Percentiles rank a stretch among this genome's conserved stretches.
phyloP scores from a whole-genome alignment of 305 asterid species.

The Fraxinus ornus region DNA sequence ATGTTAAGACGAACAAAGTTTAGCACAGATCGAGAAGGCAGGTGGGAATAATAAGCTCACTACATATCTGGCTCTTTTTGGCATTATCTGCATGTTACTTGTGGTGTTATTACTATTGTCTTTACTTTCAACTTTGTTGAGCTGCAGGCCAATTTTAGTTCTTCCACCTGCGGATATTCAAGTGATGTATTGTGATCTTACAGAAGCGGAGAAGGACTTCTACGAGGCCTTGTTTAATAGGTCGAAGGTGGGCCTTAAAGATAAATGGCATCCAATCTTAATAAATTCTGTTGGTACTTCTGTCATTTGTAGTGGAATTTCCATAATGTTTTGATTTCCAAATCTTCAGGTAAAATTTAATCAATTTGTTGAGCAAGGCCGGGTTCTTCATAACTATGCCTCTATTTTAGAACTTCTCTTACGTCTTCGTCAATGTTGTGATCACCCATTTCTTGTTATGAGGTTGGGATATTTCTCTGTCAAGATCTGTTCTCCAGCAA shows the following conservation, averaged over 20 bases:
- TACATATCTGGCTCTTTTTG: slow-evolving; percentile 4
- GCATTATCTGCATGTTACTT: slow-evolving; percentile 12
- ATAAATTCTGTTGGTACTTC: slow-evolving; percentile 4
- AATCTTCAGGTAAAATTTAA: slow-evolving; percentile 78
- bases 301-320: slow-evolving; percentile 18
- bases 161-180: slow-evolving; percentile 92
- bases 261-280: slow-evolving; percentile 7
- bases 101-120: slow-evolving; percentile 1
- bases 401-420: slow-evolving; percentile 92
- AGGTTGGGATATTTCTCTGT: slow-evolving; percentile 50
- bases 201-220: slow-evolving; percentile 87
- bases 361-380: slow-evolving; percentile 97
- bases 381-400: slow-evolving; percentile 97
- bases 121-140: slow-evolving; percentile 7
- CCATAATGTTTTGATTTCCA: slow-evolving; percentile 20
- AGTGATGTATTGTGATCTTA: slow-evolving; percentile 77
- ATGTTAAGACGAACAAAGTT: slow-evolving; percentile 96
- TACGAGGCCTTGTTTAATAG: slow-evolving; percentile 89
- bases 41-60: slow-evolving; percentile 44
- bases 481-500: slow-evolving; percentile 8
- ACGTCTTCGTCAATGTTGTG: slow-evolving; percentile 99
- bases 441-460: slow-evolving; percentile 97
- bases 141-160: slow-evolving; percentile 81
- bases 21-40: slow-evolving; percentile 86
- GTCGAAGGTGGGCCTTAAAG: slow-evolving; percentile 60